phyloP scores from a whole-genome alignment of 495 filamentous ascomycete species.

The Penicillium chermesinum region DNA sequence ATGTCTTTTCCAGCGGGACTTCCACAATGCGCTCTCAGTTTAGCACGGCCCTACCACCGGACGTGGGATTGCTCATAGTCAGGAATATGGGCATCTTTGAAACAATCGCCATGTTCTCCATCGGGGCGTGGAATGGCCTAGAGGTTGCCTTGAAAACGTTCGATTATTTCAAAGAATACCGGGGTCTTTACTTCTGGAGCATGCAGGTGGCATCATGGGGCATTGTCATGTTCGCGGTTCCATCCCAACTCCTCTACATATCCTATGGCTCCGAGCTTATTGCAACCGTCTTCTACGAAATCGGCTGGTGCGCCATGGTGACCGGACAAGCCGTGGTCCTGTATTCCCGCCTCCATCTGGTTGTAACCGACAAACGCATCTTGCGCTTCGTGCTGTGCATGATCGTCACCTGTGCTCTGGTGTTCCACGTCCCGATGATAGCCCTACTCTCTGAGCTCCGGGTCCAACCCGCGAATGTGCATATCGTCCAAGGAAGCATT shows the following conservation, averaged over 20 bases:
- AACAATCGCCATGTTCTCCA: slow-evolving; percentile 18
- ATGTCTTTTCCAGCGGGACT: too few species aligned
- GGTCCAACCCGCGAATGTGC: too few species aligned
- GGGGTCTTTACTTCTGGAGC: slow-evolving; percentile 38
- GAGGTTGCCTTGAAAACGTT: slow-evolving; percentile 32
- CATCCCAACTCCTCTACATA: slow-evolving; percentile 4
- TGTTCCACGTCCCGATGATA: slow-evolving; percentile 43
- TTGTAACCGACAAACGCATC: slow-evolving; percentile 36
- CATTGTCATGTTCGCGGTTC: slow-evolving; percentile 23
- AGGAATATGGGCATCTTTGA: slow-evolving; percentile 7
- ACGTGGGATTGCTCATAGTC: slow-evolving; percentile 6
- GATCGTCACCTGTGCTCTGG: slow-evolving; percentile 49
- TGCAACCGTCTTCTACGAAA: slow-evolving; percentile 16
- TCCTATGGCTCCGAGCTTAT: not conserved
- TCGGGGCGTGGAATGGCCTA: slow-evolving; percentile 24
- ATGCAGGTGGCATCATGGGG: slow-evolving; percentile 30
- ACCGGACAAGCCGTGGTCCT: slow-evolving; percentile 60
- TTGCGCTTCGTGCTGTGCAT: slow-evolving; percentile 46
- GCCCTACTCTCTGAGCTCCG: slow-evolving; percentile 49
- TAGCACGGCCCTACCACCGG: slow-evolving; percentile 6
- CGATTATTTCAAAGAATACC: slow-evolving; percentile 27
- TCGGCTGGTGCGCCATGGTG: slow-evolving; percentile 59
- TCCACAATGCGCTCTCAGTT: not conserved
- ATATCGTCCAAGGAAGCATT: slow-evolving; percentile 29
- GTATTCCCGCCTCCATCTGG: slow-evolving; percentile 59